phyloP scores from a whole-genome alignment of 495 filamentous ascomycete genomes.

The Podospora fimiseda region DNA sequence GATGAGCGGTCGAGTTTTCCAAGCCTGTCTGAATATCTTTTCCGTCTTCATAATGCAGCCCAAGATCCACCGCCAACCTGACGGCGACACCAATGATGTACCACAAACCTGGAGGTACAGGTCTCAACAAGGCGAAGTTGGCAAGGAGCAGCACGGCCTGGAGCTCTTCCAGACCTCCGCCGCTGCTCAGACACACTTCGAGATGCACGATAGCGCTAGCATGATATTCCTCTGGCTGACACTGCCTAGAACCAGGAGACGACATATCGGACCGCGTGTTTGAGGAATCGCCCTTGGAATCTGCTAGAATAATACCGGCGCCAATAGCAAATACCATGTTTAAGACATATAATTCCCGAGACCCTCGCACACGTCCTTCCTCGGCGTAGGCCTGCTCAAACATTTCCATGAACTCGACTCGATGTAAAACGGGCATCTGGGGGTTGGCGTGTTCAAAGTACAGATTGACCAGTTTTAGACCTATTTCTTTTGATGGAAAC shows the following conservation, averaged over 20 bases:
- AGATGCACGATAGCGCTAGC: constrained; percentile 87
- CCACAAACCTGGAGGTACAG: constrained; percentile 90
- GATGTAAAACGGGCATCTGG: constrained; percentile 87
- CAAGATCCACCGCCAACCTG: constrained; percentile 83
- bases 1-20: constrained; percentile 14
- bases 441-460: constrained; percentile 97
- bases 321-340: constrained; percentile 99
- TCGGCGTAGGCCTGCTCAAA: constrained; percentile 71
- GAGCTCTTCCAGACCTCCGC: constrained; percentile 80
- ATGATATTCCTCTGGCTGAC: constrained; percentile 92
- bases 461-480: constrained; percentile 62
- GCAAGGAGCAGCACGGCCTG: constrained; percentile 87
- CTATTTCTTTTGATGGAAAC: constrained; percentile 73
- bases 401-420: constrained; percentile 77
- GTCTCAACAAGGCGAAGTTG: constrained; percentile 82
- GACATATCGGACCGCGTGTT: constrained; percentile 13
- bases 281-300: constrained; percentile 24
- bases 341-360: constrained; percentile 81
- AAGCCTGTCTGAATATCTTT: constrained; percentile 48
- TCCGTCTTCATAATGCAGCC: constrained; percentile 88
- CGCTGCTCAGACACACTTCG: constrained; percentile 75
- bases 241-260: constrained; percentile 46
- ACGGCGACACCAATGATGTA: constrained; percentile 94
- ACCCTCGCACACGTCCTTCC: constrained; percentile 61
- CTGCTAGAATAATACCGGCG: constrained; percentile 82